These are phyloP conservation scores for Syzygium grande DNA, from an alignment of 345 rosid genomes.

Conservation along the genomic window DNA sequence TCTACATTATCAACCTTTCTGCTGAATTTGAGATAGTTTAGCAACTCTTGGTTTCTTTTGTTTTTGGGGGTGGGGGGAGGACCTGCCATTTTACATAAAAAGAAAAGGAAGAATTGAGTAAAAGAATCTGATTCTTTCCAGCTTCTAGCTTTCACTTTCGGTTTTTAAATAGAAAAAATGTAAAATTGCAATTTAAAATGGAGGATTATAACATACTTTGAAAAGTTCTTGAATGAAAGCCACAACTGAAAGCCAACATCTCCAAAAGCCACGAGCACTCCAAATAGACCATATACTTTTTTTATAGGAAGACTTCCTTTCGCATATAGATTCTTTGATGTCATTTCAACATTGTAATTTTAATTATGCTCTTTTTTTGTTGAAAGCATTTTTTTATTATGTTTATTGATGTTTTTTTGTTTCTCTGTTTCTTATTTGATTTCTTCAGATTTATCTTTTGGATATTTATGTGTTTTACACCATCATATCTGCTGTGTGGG, in stretches of 20 bases:
- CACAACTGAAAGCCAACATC: neutral
- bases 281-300: neutral
- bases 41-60: neutral
- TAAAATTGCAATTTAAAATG: neutral
- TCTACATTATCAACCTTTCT: neutral
- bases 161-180: neutral
- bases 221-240: neutral
- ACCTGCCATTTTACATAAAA: neutral
- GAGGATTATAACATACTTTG: neutral
- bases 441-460: slow-evolving; percentile 76
- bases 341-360: neutral
- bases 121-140: neutral
- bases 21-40: neutral
- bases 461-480: slow-evolving; percentile 85
- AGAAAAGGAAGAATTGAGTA: neutral
- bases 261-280: neutral
- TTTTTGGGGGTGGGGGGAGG: neutral
- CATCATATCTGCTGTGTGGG: slow-evolving; percentile 74
- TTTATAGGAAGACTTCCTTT: neutral
- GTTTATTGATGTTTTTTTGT: neutral
- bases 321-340: neutral
- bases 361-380: neutral
- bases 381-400: neutral
- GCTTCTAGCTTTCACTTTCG: neutral
- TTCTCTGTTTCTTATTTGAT: neutral